Evolutionary conservation across 2,329 filamentous ascomycete genomes (phyloP).

Genomic region (Curvularia eragrostidis): DNA sequence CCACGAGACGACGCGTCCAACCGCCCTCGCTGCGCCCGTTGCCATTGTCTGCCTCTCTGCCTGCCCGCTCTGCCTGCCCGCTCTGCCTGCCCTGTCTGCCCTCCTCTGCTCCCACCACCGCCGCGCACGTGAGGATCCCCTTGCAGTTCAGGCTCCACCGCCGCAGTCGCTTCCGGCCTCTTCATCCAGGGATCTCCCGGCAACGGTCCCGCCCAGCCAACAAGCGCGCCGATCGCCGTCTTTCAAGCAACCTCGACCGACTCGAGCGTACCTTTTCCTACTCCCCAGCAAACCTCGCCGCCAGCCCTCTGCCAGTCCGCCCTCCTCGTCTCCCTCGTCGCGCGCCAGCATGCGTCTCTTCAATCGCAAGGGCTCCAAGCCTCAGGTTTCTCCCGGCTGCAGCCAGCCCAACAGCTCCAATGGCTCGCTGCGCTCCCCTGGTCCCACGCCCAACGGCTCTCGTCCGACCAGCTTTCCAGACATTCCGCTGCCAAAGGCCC

Average conservation of each 20-base stretch:
- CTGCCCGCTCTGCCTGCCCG: neutral
- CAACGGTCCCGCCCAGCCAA: slow-evolving; percentile 30
- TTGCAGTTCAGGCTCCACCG: slow-evolving; percentile 16
- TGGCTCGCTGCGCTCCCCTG: slow-evolving; percentile 59
- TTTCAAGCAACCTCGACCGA: slow-evolving; percentile 18
- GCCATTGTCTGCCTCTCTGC: neutral
- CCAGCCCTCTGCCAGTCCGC: slow-evolving; percentile 14
- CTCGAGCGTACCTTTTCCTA: slow-evolving; percentile 11
- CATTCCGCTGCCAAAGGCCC: slow-evolving; percentile 80
- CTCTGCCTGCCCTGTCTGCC: too few species aligned
- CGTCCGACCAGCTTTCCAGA: slow-evolving; percentile 66
- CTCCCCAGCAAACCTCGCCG: slow-evolving; percentile 11
- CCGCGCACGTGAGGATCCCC: slow-evolving; percentile 14
- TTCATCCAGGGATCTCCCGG: slow-evolving; percentile 30
- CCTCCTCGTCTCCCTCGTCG: slow-evolving; percentile 17
- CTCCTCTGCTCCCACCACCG: neutral
- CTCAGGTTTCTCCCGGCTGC: slow-evolving; percentile 42
- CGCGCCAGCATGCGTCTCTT: slow-evolving; percentile 59
- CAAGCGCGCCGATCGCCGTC: slow-evolving; percentile 30
- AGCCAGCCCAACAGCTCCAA: slow-evolving; percentile 55
- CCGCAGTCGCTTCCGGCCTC: slow-evolving; percentile 22
- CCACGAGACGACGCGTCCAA: slow-evolving; percentile 11
- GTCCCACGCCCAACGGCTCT: slow-evolving; percentile 52
- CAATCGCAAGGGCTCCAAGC: slow-evolving; percentile 57
- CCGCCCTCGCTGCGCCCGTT: neutral